These are phyloP conservation scores for Xylaria sp. DNA, from an alignment of 2,329 filamentous ascomycete species.

Conservation along the genomic window DNA sequence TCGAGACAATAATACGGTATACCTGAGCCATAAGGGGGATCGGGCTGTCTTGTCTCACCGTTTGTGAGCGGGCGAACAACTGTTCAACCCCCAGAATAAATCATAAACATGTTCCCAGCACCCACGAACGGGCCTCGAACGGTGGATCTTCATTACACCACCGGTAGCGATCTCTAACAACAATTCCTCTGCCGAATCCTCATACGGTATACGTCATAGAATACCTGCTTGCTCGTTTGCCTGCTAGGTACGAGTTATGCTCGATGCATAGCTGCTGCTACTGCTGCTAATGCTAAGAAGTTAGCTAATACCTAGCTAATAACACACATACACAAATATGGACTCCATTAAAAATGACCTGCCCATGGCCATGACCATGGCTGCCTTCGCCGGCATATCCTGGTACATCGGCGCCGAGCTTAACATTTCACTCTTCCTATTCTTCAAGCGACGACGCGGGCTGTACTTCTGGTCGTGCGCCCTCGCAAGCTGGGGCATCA, in stretches of 20 bases:
- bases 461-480: slow-evolving; percentile 51
- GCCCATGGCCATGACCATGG: slow-evolving; percentile 50
- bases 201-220: background rate
- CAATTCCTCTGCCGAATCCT: background rate
- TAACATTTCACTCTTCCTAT: slow-evolving; percentile 47
- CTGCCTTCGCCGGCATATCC: slow-evolving; percentile 53
- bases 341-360: slow-evolving; percentile 35
- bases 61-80: slow-evolving; percentile 14
- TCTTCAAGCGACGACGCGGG: slow-evolving; percentile 50
- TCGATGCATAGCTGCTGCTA: slow-evolving; percentile 22
- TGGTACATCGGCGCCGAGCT: slow-evolving; percentile 51
- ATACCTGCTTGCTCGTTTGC: background rate
- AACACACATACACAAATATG: slow-evolving; percentile 16
- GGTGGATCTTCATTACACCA: slow-evolving; percentile 29
- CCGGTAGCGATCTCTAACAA: background rate
- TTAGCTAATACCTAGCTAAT: slow-evolving; percentile 3
- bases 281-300: background rate
- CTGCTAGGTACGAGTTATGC: slow-evolving; percentile 16
- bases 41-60: slow-evolving; percentile 21
- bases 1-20: slow-evolving; percentile 21
- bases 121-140: slow-evolving; percentile 27
- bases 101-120: slow-evolving; percentile 34
- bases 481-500: slow-evolving; percentile 48
- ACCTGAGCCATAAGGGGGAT: slow-evolving; percentile 1
- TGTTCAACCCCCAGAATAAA: background rate